These are phyloP conservation scores for Pyrenophora teres DNA, from an alignment of 2,329 filamentous ascomycete species.

Conservation along the genomic window DNA sequence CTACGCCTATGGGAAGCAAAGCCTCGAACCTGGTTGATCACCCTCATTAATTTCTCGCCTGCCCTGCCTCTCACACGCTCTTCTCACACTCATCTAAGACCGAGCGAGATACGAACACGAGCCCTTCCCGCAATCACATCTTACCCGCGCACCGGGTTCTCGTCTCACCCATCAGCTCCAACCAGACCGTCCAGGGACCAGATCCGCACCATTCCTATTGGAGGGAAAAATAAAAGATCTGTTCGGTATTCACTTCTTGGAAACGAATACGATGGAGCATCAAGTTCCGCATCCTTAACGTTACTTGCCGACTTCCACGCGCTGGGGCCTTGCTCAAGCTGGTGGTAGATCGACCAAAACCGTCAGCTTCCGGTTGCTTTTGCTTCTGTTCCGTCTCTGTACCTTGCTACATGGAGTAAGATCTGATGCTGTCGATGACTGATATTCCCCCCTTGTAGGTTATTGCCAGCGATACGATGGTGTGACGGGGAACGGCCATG, in stretches of 20 bases:
- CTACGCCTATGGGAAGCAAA: no score
- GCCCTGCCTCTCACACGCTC: no score
- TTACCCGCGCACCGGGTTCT: conserved; percentile 1
- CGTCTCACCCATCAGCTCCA: conserved; percentile 12
- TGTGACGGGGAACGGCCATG: neutral
- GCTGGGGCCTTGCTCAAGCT: conserved; percentile 3
- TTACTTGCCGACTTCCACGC: no score
- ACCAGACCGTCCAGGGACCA: neutral
- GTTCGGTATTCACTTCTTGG: neutral
- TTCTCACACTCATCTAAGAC: neutral
- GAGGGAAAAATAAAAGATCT: conserved; percentile 10
- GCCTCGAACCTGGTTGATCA: no score
- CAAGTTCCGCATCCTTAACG: neutral
- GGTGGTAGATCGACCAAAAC: conserved; percentile 11
- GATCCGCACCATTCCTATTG: conserved; percentile 10
- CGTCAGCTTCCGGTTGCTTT: conserved; percentile 11
- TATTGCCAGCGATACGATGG: conserved; percentile 17
- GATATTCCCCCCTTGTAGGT: conserved; percentile 27
- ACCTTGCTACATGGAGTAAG: conserved; percentile 19
- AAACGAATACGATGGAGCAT: neutral
- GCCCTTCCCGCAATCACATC: neutral
- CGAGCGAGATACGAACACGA: neutral
- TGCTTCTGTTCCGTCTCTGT: conserved; percentile 8
- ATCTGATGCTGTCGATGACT: conserved; percentile 19
- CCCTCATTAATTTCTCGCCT: no score